These are phyloP conservation scores for Prototheca cutis DNA, from an alignment of 163 green algal genomes.

Conservation along the genomic window DNA sequence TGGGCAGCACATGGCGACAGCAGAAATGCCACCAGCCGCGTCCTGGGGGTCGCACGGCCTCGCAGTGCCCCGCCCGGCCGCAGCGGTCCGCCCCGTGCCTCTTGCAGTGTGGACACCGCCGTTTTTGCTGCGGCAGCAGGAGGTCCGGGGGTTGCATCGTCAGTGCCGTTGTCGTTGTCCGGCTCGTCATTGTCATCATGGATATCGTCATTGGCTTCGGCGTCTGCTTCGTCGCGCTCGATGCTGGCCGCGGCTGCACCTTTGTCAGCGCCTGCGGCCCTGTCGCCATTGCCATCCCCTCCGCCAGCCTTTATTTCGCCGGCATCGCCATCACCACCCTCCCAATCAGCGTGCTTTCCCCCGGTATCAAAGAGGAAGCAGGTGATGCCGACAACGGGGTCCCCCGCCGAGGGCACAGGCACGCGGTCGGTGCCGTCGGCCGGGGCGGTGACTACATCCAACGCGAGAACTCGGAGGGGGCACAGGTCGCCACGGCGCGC, in stretches of 20 bases:
- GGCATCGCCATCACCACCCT: neutral
- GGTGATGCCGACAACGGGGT: conserved; percentile 50
- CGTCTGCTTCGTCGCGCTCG: conserved; percentile 8
- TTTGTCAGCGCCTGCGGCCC: neutral
- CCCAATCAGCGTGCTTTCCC: neutral
- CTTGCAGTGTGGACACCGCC: neutral
- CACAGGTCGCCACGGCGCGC: conserved; percentile 43
- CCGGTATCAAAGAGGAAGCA: conserved; percentile 19
- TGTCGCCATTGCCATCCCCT: neutral
- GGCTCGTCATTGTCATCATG: neutral
- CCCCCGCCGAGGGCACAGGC: conserved; percentile 6
- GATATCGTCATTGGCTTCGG: neutral
- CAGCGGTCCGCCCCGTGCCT: too few species aligned
- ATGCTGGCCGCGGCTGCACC: conserved; percentile 1
- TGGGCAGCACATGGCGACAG: neutral
- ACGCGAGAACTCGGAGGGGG: conserved; percentile 34
- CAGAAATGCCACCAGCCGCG: neutral
- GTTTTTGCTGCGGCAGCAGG: neutral
- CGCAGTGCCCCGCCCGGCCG: neutral
- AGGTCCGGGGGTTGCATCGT: neutral
- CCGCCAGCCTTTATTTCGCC: too few species aligned
- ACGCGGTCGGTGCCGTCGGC: conserved; percentile 28
- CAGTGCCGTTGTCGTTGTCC: neutral
- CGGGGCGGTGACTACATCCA: conserved; percentile 49
- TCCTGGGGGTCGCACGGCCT: neutral